These are phyloP conservation scores for Diaporthe amygdali DNA, from an alignment of 2,329 filamentous ascomycete genomes.

Conservation along the genomic window DNA sequence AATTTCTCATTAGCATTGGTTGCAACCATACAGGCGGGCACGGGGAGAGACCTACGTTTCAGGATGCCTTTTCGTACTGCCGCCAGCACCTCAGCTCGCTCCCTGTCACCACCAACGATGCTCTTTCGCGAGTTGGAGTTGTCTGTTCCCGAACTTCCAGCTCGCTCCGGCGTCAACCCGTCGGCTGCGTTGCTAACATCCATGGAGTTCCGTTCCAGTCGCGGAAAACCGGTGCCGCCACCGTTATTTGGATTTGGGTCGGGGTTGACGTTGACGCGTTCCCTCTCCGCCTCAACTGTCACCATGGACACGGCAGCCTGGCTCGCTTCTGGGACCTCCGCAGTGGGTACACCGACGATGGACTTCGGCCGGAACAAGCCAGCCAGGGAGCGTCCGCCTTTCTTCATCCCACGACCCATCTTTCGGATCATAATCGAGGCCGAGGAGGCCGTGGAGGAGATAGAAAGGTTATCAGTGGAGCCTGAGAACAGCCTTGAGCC, in stretches of 20 bases:
- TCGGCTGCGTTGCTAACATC: slow-evolving; percentile 63
- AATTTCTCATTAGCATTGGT: slow-evolving; percentile 31
- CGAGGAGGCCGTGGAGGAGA: slow-evolving; percentile 87
- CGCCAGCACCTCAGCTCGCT: slow-evolving; percentile 88
- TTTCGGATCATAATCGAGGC: slow-evolving; percentile 95
- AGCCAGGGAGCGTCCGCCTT: slow-evolving; percentile 86
- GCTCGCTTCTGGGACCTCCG: slow-evolving; percentile 73
- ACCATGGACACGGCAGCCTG: slow-evolving; percentile 93
- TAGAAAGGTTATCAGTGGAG: slow-evolving; percentile 93
- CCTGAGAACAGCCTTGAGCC: slow-evolving; percentile 84
- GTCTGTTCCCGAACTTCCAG: slow-evolving; percentile 63
- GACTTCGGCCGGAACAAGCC: slow-evolving; percentile 96
- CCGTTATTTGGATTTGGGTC: slow-evolving; percentile 70
- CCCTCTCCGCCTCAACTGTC: slow-evolving; percentile 90
- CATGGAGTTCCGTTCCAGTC: slow-evolving; percentile 80
- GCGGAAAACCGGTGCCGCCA: slow-evolving; percentile 82
- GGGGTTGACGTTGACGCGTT: slow-evolving; percentile 78
- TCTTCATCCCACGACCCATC: slow-evolving; percentile 99
- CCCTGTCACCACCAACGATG: slow-evolving; percentile 87
- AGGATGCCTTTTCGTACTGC: slow-evolving; percentile 95
- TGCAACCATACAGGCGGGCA: background rate
- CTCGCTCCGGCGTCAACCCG: slow-evolving; percentile 49
- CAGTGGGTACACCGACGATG: slow-evolving; percentile 75
- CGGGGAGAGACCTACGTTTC: slow-evolving; percentile 69
- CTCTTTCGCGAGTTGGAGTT: slow-evolving; percentile 76